A percentile compares a stretch with the other conserved stretches of the same genome.
These are phyloP conservation scores for Leishmania major DNA, from an alignment of 208 protist genomes.

Conservation along the genomic window DNA sequence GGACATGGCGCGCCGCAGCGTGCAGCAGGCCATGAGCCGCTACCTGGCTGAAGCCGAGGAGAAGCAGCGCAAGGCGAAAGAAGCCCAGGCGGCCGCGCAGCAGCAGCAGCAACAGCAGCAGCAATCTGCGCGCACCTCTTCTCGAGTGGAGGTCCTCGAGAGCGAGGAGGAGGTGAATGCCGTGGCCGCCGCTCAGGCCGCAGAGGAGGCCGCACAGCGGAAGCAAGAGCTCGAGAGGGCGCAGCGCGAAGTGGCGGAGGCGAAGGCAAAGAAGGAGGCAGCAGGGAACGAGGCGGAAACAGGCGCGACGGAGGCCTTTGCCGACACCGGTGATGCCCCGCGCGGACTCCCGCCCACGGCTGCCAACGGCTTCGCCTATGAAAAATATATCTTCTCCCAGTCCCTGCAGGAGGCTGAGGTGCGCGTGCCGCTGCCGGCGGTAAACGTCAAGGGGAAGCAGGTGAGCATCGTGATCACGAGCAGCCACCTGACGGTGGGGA, in stretches of 20 bases:
- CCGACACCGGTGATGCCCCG: slow-evolving; percentile 63
- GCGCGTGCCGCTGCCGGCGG: slow-evolving; percentile 78
- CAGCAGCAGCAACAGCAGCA: neutral
- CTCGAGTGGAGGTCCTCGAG: slow-evolving; percentile 80
- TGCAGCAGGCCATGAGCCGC: slow-evolving; percentile 59
- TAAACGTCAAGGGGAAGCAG: slow-evolving; percentile 71
- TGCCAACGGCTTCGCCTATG: slow-evolving; percentile 90
- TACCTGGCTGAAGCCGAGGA: slow-evolving; percentile 67
- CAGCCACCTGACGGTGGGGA: slow-evolving; percentile 67
- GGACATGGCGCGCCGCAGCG: slow-evolving; percentile 51
- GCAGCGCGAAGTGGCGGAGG: slow-evolving; percentile 46
- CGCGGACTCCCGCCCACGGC: slow-evolving; percentile 81
- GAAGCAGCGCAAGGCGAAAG: slow-evolving; percentile 36
- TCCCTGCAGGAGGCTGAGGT: slow-evolving; percentile 89
- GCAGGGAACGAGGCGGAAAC: slow-evolving; percentile 36
- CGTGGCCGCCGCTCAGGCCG: slow-evolving; percentile 44
- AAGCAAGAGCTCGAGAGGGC: slow-evolving; percentile 62
- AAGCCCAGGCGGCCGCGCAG: slow-evolving; percentile 21
- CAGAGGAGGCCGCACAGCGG: slow-evolving; percentile 56
- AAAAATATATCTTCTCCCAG: slow-evolving; percentile 90
- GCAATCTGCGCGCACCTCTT: slow-evolving; percentile 21
- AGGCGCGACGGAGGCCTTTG: slow-evolving; percentile 30
- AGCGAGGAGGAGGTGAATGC: slow-evolving; percentile 63
- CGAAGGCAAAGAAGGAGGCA: slow-evolving; percentile 37
- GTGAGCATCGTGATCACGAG: slow-evolving; percentile 77